phyloP scores from a whole-genome alignment of 768 basidiomycete genomes.

The Pilatotrama ljubarskyi region DNA sequence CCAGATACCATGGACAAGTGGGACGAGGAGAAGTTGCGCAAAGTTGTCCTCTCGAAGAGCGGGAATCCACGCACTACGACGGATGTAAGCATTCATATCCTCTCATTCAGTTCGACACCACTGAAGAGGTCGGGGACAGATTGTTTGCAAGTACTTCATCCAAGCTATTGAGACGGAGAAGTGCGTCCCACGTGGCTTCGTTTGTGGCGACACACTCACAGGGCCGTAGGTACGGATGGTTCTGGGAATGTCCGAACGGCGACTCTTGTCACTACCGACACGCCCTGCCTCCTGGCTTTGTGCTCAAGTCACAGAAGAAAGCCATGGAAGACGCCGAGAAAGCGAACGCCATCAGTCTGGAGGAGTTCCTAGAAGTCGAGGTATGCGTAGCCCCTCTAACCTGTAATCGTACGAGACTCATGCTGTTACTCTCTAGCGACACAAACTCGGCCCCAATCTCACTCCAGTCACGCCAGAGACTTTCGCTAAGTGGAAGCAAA shows the following conservation, averaged over 20 bases:
- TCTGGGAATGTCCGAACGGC: constrained; percentile 93
- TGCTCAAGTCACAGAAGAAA: constrained; percentile 92
- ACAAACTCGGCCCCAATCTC: constrained; percentile 87
- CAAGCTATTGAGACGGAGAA: constrained; percentile 93
- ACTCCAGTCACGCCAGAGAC: constrained; percentile 93
- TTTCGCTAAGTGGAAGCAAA: constrained; percentile 95
- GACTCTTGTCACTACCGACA: constrained; percentile 92
- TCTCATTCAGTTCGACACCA: not conserved
- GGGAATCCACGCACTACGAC: constrained; percentile 93
- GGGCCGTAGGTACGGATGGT: constrained; percentile 76
- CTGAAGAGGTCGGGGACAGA: constrained; percentile 43
- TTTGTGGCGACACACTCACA: not conserved
- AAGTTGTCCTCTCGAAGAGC: constrained; percentile 83
- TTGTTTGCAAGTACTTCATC: constrained; percentile 97
- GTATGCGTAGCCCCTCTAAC: constrained; percentile 42
- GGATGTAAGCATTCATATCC: constrained; percentile 54
- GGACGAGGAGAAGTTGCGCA: constrained; percentile 92
- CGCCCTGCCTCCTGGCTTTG: constrained; percentile 93
- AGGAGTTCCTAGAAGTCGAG: constrained; percentile 98
- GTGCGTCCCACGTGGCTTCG: constrained; percentile 36
- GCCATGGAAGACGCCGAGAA: constrained; percentile 89
- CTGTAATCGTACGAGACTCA: not conserved
- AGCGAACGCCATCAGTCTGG: constrained; percentile 84
- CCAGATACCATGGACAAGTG: constrained; percentile 96
- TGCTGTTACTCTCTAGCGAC: constrained; percentile 57